These are phyloP conservation scores for Collybia nuda DNA, from an alignment of 768 basidiomycete genomes.

Conservation along the genomic window DNA sequence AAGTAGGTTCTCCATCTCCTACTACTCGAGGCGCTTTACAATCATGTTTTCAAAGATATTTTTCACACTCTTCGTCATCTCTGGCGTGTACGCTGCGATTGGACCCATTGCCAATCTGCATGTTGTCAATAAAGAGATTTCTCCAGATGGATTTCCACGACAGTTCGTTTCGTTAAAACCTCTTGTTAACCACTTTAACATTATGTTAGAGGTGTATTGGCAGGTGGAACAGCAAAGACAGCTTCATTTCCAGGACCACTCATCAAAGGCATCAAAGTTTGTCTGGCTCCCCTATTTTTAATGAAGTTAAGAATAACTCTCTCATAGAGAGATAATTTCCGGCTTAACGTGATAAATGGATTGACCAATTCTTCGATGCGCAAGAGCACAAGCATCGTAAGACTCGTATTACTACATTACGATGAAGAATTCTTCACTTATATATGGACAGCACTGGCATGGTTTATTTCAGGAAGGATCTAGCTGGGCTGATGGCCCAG, in stretches of 20 bases:
- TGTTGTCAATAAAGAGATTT: conserved; percentile 40
- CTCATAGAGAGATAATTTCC: conserved; percentile 18
- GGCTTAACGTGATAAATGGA: conserved; percentile 19
- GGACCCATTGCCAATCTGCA: conserved; percentile 32
- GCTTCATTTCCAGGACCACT: conserved; percentile 27
- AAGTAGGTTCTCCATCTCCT: too few relatives aligned
- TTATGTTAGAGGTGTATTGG: conserved; percentile 21
- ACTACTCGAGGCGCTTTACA: too few relatives aligned
- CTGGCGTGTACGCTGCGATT: conserved; percentile 16
- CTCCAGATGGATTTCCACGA: conserved; percentile 51
- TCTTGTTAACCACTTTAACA: not conserved
- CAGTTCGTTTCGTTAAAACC: conserved; percentile 25
- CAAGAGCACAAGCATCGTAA: conserved; percentile 21
- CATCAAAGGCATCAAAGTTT: conserved; percentile 26
- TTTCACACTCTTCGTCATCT: not conserved
- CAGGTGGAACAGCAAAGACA: conserved; percentile 6
- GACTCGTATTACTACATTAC: conserved; percentile 1
- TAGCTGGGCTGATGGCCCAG: conserved; percentile 33
- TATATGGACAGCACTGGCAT: conserved; percentile 38
- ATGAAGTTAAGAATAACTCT: not conserved
- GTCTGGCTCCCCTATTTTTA: not conserved
- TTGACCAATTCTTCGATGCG: conserved; percentile 20
- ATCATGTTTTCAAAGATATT: too few relatives aligned
- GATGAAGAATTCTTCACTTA: conserved; percentile 9
- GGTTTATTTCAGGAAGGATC: conserved; percentile 42